Conservation (phyloP, 2,329 filamentous ascomycete genomes). For the Neopestalotiopsis sp. region DNA sequence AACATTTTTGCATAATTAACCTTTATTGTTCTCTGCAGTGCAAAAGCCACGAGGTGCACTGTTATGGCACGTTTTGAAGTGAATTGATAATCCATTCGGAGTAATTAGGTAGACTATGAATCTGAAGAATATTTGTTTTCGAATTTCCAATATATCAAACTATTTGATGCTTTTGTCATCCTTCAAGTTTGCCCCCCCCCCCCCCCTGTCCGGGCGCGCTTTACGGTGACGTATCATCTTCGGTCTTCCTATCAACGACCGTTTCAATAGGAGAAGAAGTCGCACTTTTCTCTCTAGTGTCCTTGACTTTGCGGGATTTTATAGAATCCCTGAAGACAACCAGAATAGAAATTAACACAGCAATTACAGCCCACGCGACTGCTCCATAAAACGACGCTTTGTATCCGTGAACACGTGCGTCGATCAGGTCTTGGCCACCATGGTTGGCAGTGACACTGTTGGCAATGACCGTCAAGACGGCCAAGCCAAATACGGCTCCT, state of each 20-base stretch:
- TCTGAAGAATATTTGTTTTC: too few species aligned
- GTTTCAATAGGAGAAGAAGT: neutral
- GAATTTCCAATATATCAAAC: too few species aligned
- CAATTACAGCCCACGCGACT: neutral
- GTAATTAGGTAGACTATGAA: too few species aligned
- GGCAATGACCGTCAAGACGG: neutral
- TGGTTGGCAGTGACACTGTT: neutral
- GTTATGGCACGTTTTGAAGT: too few species aligned
- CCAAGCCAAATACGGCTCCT: neutral
- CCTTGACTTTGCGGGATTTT: neutral
- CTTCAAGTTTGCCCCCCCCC: too few species aligned
- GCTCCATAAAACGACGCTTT: slow-evolving; percentile 1
- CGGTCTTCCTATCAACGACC: neutral
- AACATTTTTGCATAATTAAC: too few species aligned
- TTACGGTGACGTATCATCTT: neutral
- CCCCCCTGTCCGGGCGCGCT: too few species aligned
- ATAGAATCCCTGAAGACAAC: neutral
- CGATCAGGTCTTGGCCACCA: neutral
- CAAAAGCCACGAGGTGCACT: too few species aligned
- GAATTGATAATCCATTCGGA: too few species aligned
- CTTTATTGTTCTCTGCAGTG: too few species aligned
- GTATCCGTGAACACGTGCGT: neutral
- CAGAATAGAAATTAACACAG: neutral
- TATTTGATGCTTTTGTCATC: too few species aligned
- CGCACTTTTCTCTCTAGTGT: neutral